Percentiles rank a stretch among this genome's conserved stretches.
phyloP scores from a whole-genome alignment of 345 rosid genomes.

The Schrenkiella parvula region DNA sequence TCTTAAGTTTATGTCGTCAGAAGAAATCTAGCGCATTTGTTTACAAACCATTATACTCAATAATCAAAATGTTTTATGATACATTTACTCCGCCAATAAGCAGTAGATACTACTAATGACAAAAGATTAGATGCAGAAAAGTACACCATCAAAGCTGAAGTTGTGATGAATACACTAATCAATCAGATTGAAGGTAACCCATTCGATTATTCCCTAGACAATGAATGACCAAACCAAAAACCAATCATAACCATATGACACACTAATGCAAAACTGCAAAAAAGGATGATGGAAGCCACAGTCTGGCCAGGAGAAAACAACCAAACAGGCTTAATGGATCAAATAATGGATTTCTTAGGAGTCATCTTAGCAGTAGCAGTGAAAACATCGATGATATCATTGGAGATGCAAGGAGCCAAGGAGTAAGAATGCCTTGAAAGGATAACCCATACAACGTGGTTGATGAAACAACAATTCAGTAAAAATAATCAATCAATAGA shows the following conservation, averaged over 20 bases:
- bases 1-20: slow-evolving; percentile 5
- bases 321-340: not conserved
- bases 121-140: not conserved
- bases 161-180: not conserved
- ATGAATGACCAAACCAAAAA: not conserved
- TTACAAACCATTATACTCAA: not conserved
- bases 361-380: slow-evolving; percentile 3
- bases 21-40: slow-evolving; percentile 4
- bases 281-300: not conserved
- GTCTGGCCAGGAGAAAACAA: not conserved
- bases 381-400: not conserved
- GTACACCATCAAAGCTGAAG: not conserved
- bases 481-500: slow-evolving; percentile 12
- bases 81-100: not conserved
- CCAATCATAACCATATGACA: not conserved
- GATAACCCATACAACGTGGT: not conserved
- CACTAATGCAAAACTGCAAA: not conserved
- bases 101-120: not conserved
- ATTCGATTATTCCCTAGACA: not conserved
- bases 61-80: not conserved
- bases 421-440: not conserved
- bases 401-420: not conserved
- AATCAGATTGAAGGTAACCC: not conserved
- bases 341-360: not conserved
- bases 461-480: not conserved